Evolutionary conservation across 2,329 filamentous ascomycete genomes (phyloP), one percentile per base, ranked within the genome.

Genomic region (Ophiocordyceps sinensis): DNA sequence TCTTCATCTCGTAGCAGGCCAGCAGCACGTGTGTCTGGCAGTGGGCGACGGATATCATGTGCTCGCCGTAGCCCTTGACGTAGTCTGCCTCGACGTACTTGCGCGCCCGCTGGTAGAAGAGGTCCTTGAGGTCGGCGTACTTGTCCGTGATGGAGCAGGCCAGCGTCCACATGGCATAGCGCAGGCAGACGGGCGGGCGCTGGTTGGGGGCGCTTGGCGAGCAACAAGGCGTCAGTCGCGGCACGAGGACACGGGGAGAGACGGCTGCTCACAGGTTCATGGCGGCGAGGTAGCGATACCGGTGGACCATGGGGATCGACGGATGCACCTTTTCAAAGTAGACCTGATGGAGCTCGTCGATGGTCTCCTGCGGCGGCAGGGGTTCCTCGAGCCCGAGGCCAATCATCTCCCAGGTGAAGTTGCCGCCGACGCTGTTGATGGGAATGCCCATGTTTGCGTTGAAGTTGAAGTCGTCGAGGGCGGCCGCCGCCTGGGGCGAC

Each of bases 151-250:
- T 74, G 5, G 85, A 82, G 46, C 86, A 88, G n/a, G 89, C 87
- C 53, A 87, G 66, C n/a, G 82, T 85, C 89, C 89, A 96, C 70
- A 96, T 93, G 42, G 85, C 86, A 62, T 98, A 98, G 50, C 91
- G 79, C 39, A 98, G 65, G 48, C 83, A 86, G 28, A 94, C 78
- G 0, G 89, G 86, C 2, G 91, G 89, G 23, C 89, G 77, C 65
- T 87, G 80, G 46, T 79, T 79, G 15, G 86, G 86, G n/a, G 85
- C 77, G 41, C 75, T 79, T 9, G 14, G 40, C 30, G 12, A 19
- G 19, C 12, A 7, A 11, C 17, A 14, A 29, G n/a, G 12, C 13
- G 36, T 30, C 19, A 36, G 26, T 23, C 2, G 29, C 5, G 23
- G 6, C 19, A 3, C 5, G 8, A 26, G 4, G 13, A 21, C 26